Evolutionary conservation across 495 filamentous ascomycete species (phyloP), one percentile per base, ranked within the genome.

Genomic region (Trichoderma gamsii): DNA sequence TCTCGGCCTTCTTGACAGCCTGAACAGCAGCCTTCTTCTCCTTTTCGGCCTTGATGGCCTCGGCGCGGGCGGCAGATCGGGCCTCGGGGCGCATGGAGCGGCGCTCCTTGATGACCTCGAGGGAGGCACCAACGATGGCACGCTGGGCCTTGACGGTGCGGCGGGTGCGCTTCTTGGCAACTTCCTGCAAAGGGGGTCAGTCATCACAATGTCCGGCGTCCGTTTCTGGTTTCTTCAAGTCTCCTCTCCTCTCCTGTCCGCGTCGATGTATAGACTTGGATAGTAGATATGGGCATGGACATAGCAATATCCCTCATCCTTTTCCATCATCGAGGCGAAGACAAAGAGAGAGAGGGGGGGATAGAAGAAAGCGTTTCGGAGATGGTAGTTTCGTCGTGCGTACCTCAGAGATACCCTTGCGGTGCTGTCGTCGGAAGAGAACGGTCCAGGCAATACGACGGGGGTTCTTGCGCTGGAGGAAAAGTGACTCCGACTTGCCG

Each of bases 341-440:
- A 1, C 29, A 29, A 29, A 29, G 63, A 18, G 8, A 38, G 38
- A 18, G 43, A 68, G 35, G 52, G 61, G 68, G 35, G 41, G 66
- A 59, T 21, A 9, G 35, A 38, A 38, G 35, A 38, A 38, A 38
- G 35, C 35, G 35, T 38, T 38, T 38, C 35, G 35, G 5, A 38
- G 32, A 68, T 75, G 72, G 72, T 52, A 25, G 8, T 11, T 7
- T 0, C 13, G 27, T 61, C 71, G 72, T 67, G 83, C 90, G 83
- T 87, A 98, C 95, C 92, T 99, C 95, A 86, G 94, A 95, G 86
- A 98, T 93, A 89, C 95, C 95, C 92, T 99, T 99, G 88, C 92
- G 94, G 88, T 97, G 94, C 85, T 96, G 92, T 82, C 93, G 89
- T 82, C 95, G 88, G 89, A 88, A 99, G 69, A 99, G 91, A 73